Base-by-base conservation (phyloP, 768 basidiomycete genomes). In the Strobilomyces dryophilus region DNA sequence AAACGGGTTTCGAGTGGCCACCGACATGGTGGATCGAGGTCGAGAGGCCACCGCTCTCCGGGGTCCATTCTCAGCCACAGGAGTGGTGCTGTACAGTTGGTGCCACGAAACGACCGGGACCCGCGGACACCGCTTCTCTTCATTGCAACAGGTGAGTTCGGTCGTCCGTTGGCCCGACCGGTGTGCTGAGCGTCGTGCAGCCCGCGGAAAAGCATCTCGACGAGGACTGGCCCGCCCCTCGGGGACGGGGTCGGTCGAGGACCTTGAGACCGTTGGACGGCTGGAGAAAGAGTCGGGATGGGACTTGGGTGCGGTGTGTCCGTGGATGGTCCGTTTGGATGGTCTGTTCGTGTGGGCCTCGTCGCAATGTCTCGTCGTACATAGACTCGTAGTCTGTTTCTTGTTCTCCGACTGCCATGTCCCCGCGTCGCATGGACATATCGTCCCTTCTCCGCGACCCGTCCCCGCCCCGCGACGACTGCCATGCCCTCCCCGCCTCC, bases 311-410 rank as follows among this genome's bases (percentile, higher is more conserved):
- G 89, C 89, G 89, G 78, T 76, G 75, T 64, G 63, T 74, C 70
- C 73, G 75, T 76, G 76, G 81, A 63, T 54, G 71, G 26, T 24
- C 71, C 76, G 72, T 76, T 90, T 82, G 82, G 2, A 7, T 78
- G 79, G 81, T 73, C 68, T 61, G 51, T 77, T 77, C 78, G 71
- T 66, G 21, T 89, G 87, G 84, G 79, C 74, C 66, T 64, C 73
- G 78, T 79, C 86, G 89, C 89, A 92, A 90, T 89, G 89, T 90
- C 86, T 82, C 79, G 88, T 89, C 83, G 87, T 87, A 91, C 85
- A 91, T 29, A 29, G 29, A 29, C 27, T 27, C n/a, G n/a, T n/a
- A n/a, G n/a, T 24, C 2, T 24, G 4, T 24, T 24, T 24, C 24
- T 24, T 52, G 11, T 52, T 15, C 6, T 42, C 12, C 20, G 12